phyloP scores from a whole-genome alignment of 441 rosid genomes.

The Syzygium malaccense region DNA sequence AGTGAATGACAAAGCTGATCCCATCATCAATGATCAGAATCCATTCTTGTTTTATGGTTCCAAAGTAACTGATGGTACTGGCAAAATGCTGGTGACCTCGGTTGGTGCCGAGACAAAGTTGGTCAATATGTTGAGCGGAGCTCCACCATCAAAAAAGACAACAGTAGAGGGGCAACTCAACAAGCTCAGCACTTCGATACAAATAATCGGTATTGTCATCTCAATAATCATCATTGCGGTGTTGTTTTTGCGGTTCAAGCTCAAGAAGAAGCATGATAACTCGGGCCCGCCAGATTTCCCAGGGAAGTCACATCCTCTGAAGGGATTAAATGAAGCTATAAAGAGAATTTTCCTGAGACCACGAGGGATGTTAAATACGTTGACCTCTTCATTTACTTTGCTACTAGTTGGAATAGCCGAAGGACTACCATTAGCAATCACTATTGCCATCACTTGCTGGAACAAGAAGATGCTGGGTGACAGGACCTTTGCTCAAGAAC shows the following conservation, averaged over 20 bases:
- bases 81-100: not conserved
- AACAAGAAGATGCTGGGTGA: not conserved
- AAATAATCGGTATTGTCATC: not conserved
- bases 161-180: not conserved
- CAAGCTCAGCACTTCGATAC: not conserved
- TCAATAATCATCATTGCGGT: not conserved
- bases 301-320: not conserved
- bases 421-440: not conserved
- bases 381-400: not conserved
- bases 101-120: not conserved
- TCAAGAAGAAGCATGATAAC: not conserved
- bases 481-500: not conserved
- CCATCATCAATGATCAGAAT: not conserved
- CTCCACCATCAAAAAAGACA: not conserved
- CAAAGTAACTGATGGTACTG: not conserved
- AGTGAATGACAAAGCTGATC: not conserved
- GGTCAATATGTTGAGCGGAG: not conserved
- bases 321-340: not conserved
- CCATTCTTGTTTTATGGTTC: conserved; percentile 6
- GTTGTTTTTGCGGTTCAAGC: not conserved
- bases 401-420: not conserved
- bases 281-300: not conserved
- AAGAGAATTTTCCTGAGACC: not conserved
- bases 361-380: not conserved
- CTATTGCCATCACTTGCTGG: conserved; percentile 1